Base-by-base conservation (phyloP, 805 yeast genomes). In the Candida qinlingensis region DNA sequence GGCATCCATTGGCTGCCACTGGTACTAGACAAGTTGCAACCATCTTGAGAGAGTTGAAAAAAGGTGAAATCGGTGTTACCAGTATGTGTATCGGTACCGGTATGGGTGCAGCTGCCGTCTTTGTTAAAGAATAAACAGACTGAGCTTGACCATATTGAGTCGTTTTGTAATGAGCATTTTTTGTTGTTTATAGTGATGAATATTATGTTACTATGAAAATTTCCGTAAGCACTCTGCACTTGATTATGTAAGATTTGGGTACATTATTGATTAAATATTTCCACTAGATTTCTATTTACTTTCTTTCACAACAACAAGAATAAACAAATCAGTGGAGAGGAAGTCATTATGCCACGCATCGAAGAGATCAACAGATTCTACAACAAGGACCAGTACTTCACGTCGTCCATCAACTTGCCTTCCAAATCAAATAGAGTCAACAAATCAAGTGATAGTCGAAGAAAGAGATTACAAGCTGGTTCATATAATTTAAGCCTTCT, bases 71-170 rank as follows among this genome's bases (percentile, higher is more conserved):
- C 55, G 98, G 98, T 56, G 83, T 92, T 46, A 87, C 95, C 10
- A 85, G 96, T 54, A 92, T 92, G 98, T 92, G 98, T 74, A 83
- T 92, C 56, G 98, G 98, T 61, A 89, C 97, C 35, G 98, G 98
- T 59, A 92, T 91, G 96, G 98, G 98, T 56, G 97, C 97, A 34
- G 98, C 98, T 42, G 85, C 92, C 11, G 74, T 91, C 41, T 77
- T 92, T 59, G 76, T 88, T 40, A 85, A 77, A 61, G 98, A 92
- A 73, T 89, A 75, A 19, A 19, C 19, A 19, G 19, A 19, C 19
- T 19, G 19, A 19, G 19, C 19, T 19, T 19, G 19, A 19, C 19
- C 19, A 19, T 19, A 19, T 19, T 19, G 19, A 19, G 19, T 19
- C 3, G 26, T 36, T 7, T 9, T 34, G 43, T 28, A 19, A 19